These are phyloP conservation scores for Salix udensis DNA, from an alignment of 345 rosid genomes.

Conservation along the genomic window DNA sequence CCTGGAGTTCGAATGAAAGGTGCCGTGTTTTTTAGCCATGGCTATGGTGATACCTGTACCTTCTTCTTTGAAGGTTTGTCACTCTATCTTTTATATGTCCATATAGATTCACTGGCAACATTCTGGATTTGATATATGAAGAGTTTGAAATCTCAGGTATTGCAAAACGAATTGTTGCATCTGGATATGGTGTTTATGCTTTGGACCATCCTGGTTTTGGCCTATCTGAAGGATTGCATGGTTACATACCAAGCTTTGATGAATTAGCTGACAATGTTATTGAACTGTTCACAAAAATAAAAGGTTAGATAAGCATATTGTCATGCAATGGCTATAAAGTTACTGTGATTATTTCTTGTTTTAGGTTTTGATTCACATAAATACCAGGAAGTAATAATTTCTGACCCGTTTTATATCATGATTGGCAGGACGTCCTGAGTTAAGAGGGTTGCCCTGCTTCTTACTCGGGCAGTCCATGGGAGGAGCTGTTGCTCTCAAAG, in stretches of 20 bases:
- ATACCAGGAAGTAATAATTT: not conserved
- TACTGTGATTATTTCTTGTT: not conserved
- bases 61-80: constrained; percentile 93
- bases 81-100: not conserved
- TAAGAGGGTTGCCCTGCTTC: constrained; percentile 66
- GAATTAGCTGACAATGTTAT: constrained; percentile 63
- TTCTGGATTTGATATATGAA: not conserved
- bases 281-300: constrained; percentile 64
- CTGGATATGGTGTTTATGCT: constrained; percentile 76
- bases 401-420: constrained; percentile 9
- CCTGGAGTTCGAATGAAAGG: constrained; percentile 59
- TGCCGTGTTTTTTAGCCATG: constrained; percentile 72
- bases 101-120: not conserved
- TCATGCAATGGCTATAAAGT: not conserved
- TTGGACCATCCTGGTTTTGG: constrained; percentile 96
- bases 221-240: constrained; percentile 87
- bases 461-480: constrained; percentile 95
- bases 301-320: constrained; percentile 41
- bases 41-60: constrained; percentile 97
- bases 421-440: constrained; percentile 58
- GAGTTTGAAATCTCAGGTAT: constrained; percentile 47
- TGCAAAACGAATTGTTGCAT: constrained; percentile 64
- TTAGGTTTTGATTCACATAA: not conserved
- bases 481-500: constrained; percentile 86
- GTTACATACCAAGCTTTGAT: constrained; percentile 75